These are phyloP conservation scores for Peribolospora kevripleyi DNA, from an alignment of 768 basidiomycete species.

Conservation along the genomic window DNA sequence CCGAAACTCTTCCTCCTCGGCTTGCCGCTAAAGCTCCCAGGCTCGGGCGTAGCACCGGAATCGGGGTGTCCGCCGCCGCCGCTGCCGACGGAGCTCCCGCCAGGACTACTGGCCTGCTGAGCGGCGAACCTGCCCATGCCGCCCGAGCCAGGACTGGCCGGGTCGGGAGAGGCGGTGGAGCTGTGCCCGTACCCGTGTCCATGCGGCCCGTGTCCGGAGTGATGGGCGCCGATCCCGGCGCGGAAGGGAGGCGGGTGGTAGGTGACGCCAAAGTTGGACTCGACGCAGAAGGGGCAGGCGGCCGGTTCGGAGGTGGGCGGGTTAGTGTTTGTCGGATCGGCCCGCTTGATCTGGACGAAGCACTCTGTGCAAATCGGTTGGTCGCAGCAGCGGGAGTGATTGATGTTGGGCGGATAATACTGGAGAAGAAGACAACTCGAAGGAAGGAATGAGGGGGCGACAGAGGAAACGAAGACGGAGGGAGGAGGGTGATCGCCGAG, in stretches of 20 bases:
- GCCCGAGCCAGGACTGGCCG: too few relatives aligned
- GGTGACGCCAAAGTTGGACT: slow-evolving; percentile 83
- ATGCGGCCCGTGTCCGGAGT: too few relatives aligned
- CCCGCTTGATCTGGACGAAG: slow-evolving; percentile 94
- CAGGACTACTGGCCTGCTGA: too few relatives aligned
- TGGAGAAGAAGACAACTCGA: not conserved
- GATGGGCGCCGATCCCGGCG: slow-evolving; percentile 33
- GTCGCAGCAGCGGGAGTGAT: slow-evolving; percentile 91
- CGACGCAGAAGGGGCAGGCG: slow-evolving; percentile 91
- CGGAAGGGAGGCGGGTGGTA: slow-evolving; percentile 66
- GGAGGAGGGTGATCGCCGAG: slow-evolving; percentile 2
- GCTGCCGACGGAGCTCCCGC: too few relatives aligned
- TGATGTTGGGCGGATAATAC: slow-evolving; percentile 92
- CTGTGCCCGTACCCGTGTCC: too few relatives aligned
- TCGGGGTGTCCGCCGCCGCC: too few relatives aligned
- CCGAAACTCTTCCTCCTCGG: too few relatives aligned
- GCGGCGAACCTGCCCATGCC: too few relatives aligned
- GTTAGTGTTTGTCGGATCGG: slow-evolving; percentile 81
- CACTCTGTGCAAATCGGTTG: slow-evolving; percentile 98
- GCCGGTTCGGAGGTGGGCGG: slow-evolving; percentile 65
- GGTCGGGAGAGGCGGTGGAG: too few relatives aligned
- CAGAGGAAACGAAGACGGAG: slow-evolving; percentile 8
- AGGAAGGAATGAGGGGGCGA: not conserved
- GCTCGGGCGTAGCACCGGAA: too few relatives aligned
- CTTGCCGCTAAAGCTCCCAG: too few relatives aligned